Evolutionary conservation across 441 rosid genomes (phyloP), one percentile per base, ranked within the genome.

Genomic region (Breynia disticha): DNA sequence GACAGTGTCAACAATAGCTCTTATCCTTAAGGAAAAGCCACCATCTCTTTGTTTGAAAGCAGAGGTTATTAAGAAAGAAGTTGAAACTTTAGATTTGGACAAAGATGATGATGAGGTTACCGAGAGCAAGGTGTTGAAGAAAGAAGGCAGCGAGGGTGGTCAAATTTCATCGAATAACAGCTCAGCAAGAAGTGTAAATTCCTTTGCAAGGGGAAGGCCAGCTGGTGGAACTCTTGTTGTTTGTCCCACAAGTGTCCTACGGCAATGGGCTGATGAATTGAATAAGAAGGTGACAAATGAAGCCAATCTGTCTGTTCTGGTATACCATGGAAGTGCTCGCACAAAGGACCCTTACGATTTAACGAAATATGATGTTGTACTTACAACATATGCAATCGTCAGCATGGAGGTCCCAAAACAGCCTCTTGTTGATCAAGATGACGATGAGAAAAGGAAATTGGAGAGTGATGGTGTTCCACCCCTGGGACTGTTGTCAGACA

Each of bases 181-280:
- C 55, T 56, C 64, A 56, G 51, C 15, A 38, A 64, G 50, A 56
- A 61, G 63, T 54, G 46, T 50, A 18, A 57, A 53, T 53, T 38
- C 72, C 66, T 56, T 64, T 56, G 76, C 66, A 53, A 82, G 55
- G 65, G 94, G 95, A 63, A 86, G 91, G 77, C 97, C 95, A 52
- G 76, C 91, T 57, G 94, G 87, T 57, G 98, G 98, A 67, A 91
- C 98, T 18, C 94, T 91, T 56, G 73, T 91, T 73, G 98, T 91
- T 67, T 91, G 98, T 76, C 98, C 98, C 43, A 86, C 95, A n/a
- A 91, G 98, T 74, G 97, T 91, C 37, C 66, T 91, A 71, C 82
- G 98, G 16, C 98, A 91, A 64, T 91, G 98, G 98, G 81, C 73
- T 11, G 95, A 88, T 21, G 98, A 91, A 67, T 65, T 91, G 68